phyloP scores from a whole-genome alignment of 805 yeast species.

The Candida pseudofarinosa region DNA sequence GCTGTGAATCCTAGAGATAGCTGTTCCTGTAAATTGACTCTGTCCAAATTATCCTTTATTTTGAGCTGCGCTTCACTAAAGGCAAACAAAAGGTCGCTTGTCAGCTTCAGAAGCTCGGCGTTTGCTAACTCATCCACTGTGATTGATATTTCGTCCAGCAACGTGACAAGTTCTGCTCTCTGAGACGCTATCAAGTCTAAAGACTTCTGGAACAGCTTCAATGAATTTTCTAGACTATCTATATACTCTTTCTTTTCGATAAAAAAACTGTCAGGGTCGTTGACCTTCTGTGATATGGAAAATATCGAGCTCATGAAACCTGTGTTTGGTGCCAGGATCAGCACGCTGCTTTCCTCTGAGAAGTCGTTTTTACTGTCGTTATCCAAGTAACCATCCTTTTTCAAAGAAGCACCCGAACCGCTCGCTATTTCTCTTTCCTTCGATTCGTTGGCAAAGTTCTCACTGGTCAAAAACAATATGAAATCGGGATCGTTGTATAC shows the following conservation, averaged over 20 bases:
- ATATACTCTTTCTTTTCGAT: constrained; percentile 62
- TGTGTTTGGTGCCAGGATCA: constrained; percentile 13
- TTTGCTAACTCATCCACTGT: constrained; percentile 57
- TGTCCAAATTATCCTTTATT: constrained; percentile 67
- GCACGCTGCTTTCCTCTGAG: constrained; percentile 23
- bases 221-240: constrained; percentile 68
- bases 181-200: constrained; percentile 72
- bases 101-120: constrained; percentile 66
- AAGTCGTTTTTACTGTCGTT: constrained; percentile 31
- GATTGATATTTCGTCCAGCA: constrained; percentile 64
- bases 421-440: constrained; percentile 63
- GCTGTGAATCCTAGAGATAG: constrained; percentile 80
- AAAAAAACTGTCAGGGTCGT: constrained; percentile 79
- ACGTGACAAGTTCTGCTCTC: constrained; percentile 64
- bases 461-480: constrained; percentile 70
- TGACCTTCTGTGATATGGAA: constrained; percentile 61
- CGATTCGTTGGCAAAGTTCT: constrained; percentile 62
- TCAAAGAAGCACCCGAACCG: constrained; percentile 47
- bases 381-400: constrained; percentile 31
- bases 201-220: constrained; percentile 64
- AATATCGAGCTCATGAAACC: constrained; percentile 65
- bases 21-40: constrained; percentile 80
- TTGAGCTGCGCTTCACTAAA: constrained; percentile 71
- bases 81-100: constrained; percentile 59
- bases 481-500: constrained; percentile 75